Evolutionary conservation across 129 eudicot species (phyloP), one percentile per base, ranked within the genome.

Genomic region (Arctium minus): DNA sequence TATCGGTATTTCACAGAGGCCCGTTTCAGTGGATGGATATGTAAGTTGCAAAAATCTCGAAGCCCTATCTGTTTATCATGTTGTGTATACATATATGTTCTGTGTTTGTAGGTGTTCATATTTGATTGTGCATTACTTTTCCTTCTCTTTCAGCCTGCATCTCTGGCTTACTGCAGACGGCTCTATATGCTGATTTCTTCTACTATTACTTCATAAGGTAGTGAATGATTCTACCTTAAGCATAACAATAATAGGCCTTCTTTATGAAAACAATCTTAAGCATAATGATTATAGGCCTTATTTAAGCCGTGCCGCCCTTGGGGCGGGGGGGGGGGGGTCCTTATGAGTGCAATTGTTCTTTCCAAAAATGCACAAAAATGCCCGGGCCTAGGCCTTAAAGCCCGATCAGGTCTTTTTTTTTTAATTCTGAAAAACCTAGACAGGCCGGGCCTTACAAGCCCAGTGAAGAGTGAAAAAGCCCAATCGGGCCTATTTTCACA

Each of bases 161-260:
- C 68, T 89, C 98, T 36, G 98, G 98, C 39, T 67, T 92, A 71
- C 90, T 94, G 77, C 98, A 94, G 79, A 92, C 98, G 18, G 91
- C 90, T 38, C 92, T 94, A 0, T 94, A 94, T 86, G 98, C 96
- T 37, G 98, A 94, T 84, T 94, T 94, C 97, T 94, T 94, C 90
- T 94, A 94, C 87, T 92, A 94, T 82, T 94, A 94, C 89, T 94
- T 89, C 53, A 84, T 87, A 85, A 92, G 98, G 98, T 94, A 72
- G 33, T 29, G 5, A 22, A 72, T 32, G 44, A n/a, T 6, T 11
- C 6, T 3, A 15, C 6, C 22, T 46, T 72, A 8, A 33, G 11
- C 44, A 30, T 30, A 62, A 4, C 36, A 1, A 40, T 15, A 44
- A 32, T 37, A 35, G 17, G 62, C 62, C 62, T 50, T 50, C n/a